Evolutionary conservation across 192 early-diverging fungal genomes (phyloP), one percentile per base, ranked within the genome.

Genomic region (Paraglomus brasilianum): DNA sequence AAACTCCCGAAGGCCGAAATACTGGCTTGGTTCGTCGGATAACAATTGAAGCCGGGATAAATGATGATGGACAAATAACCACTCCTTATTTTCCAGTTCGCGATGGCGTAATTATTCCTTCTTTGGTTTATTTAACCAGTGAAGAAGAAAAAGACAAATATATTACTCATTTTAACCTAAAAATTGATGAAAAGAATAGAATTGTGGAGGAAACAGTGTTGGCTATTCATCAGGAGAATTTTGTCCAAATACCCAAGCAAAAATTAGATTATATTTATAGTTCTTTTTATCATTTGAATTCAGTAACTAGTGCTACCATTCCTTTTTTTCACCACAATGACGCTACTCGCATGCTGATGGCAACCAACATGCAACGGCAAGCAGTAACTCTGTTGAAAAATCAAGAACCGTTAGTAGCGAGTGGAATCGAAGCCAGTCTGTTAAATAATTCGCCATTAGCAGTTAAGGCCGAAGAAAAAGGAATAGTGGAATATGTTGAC

Each of bases 311-410:
- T 43, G 59, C 59, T 11, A 45, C 41, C 6, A 62, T 62, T 62
- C 59, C 59, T 45, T 62, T 62, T 62, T 62, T 62, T 62, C 42
- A 62, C 4, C 59, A 62, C 14, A 62, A 62, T 62, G 59, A 62
- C 40, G 59, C 59, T 62, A 62, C 59, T n/a, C 59, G 59, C 1
- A 62, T 62, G 59, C 42, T 62, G 42, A 62, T 62, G 59, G 30
- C 59, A 2, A 45, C 59, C 13, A 62, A 62, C 45, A 62, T 62
- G 59, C 42, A 45, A 45, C 38, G 59, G 42, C 59, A 62, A 62
- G 59, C 59, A 0, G 59, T 45, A 62, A 62, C 59, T 1, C 1
- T 62, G 8, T 15, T 62, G 13, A 62, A 62, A 62, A 62, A 13
- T 45, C 59, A 62, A 17, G 42, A 38, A 14, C 59, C 59, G 11